phyloP scores from a whole-genome alignment of 306 rosid genomes.

The Dalbergia oliveri region DNA sequence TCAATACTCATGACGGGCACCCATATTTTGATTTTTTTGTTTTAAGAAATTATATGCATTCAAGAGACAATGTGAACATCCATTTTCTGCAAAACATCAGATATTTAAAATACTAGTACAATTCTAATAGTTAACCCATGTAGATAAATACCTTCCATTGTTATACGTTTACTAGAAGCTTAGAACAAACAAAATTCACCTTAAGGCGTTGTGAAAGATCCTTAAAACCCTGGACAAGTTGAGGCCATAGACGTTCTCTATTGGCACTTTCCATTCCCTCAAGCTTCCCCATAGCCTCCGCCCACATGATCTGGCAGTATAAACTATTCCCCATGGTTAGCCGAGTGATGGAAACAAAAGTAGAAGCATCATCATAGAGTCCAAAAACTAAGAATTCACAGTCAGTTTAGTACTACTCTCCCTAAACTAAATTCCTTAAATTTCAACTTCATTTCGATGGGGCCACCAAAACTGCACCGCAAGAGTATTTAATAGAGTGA shows the following conservation, averaged over 20 bases:
- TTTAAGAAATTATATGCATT: neutral
- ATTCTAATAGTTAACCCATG: neutral
- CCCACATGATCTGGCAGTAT: conserved; percentile 96
- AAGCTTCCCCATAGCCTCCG: conserved; percentile 98
- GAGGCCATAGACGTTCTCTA: conserved; percentile 96
- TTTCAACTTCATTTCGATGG: neutral
- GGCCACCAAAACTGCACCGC: neutral
- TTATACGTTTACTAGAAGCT: conserved; percentile 2
- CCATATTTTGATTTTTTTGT: neutral
- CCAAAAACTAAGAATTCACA: neutral
- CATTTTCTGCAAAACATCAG: conserved; percentile 22
- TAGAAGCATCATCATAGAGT: conserved; percentile 13
- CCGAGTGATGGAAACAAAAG: neutral
- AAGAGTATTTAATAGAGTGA: neutral
- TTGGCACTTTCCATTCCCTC: conserved; percentile 96
- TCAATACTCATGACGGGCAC: neutral
- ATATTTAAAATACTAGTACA: neutral
- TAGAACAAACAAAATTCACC: conserved; percentile 56
- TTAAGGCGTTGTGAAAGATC: conserved; percentile 93
- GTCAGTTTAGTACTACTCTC: neutral
- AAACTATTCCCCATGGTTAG: conserved; percentile 75
- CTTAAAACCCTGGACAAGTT: conserved; percentile 87
- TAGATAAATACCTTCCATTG: neutral
- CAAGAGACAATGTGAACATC: neutral
- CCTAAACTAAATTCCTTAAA: too few species aligned